Evolutionary conservation across 2,329 filamentous ascomycete species (phyloP), one percentile per base, ranked within the genome.

Genomic region (Mycosphaerella sp.): DNA sequence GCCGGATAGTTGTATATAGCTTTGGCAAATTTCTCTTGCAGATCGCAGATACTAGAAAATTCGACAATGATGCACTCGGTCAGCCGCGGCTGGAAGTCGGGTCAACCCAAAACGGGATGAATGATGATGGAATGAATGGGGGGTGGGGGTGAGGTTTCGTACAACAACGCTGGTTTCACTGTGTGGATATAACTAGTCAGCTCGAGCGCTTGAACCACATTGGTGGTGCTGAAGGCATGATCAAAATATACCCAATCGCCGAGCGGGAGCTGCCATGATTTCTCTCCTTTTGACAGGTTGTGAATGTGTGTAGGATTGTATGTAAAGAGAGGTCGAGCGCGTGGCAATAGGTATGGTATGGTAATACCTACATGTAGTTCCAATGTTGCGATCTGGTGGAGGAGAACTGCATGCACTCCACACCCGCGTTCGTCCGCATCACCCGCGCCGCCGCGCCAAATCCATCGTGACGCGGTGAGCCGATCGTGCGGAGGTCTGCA

Each of bases 1-100:
- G 86, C 89, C 57, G 87, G 80, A 66, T 90, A 96, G 66, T 94
- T 84, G 72, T 85, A 80, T 63, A 97, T 95, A 50, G 84, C 85
- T 7, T 76, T 75, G 55, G 88, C 81, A 72, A 97, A 97, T 70
- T 89, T 94, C 61, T 96, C 91, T 73, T 97, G 91, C 57, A 97
- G 77, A 66, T 97, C 91, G 73, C 91, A 97, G 66, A 97, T 81
- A 64, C 90, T 96, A 32, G 9, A 32, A 10, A 10, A 10, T 30
- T 32, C 4, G 30, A n/a, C 30, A 32, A 10, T 14, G n/a, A 39
- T 16, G 14, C 36, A 39, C n/a, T 17, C 17, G 36, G 9, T 37
- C 37, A 41, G 37, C 10, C 25, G 40, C 16, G 30, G 30, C 30
- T 32, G 30, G 21, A 32, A 32, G 30, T 30, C 30, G 9, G 30